Base-by-base conservation (phyloP, 345 rosid genomes). In the Ceriops tagal region DNA sequence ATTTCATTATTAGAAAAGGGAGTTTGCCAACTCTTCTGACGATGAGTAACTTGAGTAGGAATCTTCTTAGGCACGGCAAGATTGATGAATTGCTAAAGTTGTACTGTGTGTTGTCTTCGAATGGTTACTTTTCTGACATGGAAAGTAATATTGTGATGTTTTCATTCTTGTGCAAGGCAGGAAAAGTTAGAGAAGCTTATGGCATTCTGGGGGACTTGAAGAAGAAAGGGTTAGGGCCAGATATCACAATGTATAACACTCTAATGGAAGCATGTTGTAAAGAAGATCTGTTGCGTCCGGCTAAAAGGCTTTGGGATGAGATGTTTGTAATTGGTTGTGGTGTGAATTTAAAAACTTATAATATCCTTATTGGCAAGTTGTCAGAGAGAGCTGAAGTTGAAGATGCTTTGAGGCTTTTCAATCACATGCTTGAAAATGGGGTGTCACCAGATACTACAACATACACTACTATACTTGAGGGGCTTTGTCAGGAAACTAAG, bases 221-320 rank as follows among this genome's bases (percentile, higher is more conserved):
- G 85, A 91, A 84, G 82, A 88, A 87, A 70, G 88, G 96, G 64
- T 53, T 89, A 37, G 77, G 62, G 67, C 86, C 91, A 64, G 84
- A 87, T 68, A 86, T 89, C 31, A 71, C 84, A 9, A 71, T 86
- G 70, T 89, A 93, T 64, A 91, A 91, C 64, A 67, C 78, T 58
- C 84, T 93, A 53, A 83, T 93, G 70, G 98, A 91, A 81, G 91
- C 92, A 43, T 88, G 96, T 68, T 91, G 97, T 69, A 80, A 80
- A 74, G 90, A 87, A 47, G 96, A 88, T 78, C 80, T 89, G 60
- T 75, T 89, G 53, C 96, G 95, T 70, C 97, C 98, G 20, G 98
- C 98, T 19, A 92, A 89, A 79, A 89, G 72, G 75, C 78, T 93
- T 69, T 93, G 98, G 98, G 97, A 89, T 77, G 96, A 93, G 84